These are phyloP conservation scores for Ilyonectria sp. DNA, from an alignment of 2,329 filamentous ascomycete species.

Conservation along the genomic window DNA sequence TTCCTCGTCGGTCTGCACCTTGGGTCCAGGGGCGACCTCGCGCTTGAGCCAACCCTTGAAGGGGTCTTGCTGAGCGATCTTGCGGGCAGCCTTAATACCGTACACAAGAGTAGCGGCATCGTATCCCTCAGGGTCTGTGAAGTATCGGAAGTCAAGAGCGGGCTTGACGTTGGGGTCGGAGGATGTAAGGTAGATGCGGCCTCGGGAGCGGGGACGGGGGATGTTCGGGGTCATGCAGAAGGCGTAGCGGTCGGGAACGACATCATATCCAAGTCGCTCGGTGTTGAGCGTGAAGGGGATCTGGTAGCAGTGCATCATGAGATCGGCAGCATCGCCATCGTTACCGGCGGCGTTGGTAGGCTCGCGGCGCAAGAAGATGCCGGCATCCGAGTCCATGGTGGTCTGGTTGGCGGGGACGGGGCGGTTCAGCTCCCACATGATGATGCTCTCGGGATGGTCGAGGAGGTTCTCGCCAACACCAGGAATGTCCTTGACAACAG, in stretches of 20 bases:
- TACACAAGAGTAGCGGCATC: constrained; percentile 86
- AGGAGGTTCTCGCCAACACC: constrained; percentile 74
- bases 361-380: constrained; percentile 89
- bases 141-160: constrained; percentile 90
- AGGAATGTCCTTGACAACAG: constrained; percentile 70
- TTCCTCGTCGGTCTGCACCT: constrained; percentile 82
- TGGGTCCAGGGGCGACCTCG: constrained; percentile 84
- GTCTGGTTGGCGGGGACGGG: constrained; percentile 84
- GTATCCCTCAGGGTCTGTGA: constrained; percentile 88
- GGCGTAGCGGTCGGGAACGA: constrained; percentile 78
- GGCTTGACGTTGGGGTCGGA: constrained; percentile 83
- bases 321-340: constrained; percentile 84
- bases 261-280: constrained; percentile 79
- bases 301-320: constrained; percentile 99
- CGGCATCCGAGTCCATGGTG: constrained; percentile 92
- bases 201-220: constrained; percentile 83
- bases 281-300: constrained; percentile 94
- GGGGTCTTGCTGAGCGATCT: constrained; percentile 81
- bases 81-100: constrained; percentile 83
- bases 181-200: constrained; percentile 83
- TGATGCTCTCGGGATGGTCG: constrained; percentile 73
- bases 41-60: constrained; percentile 88
- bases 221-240: constrained; percentile 97
- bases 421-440: constrained; percentile 84
- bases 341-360: constrained; percentile 74